Evolutionary conservation across 2,329 filamentous ascomycete species (phyloP), one percentile per base, ranked within the genome.

Genomic region (Penicillium sp.): DNA sequence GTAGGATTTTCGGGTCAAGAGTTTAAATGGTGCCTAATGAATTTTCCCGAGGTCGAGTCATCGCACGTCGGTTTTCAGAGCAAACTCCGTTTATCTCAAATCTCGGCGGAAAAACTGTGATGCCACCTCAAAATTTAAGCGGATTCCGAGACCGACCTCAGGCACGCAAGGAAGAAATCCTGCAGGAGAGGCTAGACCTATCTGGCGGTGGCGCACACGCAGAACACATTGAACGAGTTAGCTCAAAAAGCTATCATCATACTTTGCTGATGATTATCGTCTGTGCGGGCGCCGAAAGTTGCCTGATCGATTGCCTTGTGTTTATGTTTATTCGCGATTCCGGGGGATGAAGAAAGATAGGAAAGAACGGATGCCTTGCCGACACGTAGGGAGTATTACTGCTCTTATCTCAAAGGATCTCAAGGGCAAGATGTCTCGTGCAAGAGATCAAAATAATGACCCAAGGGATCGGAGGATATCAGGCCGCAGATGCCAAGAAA

Each of bases 401-500:
- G 35, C 15, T 13, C 35, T 41, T 41, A 15, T 41, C 35, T 41
- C 35, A 41, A 41, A 15, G 35, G 35, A 15, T 41, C 35, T 41
- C 35, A 41, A 41, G 2, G 35, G 35, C 35, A 41, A 41, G 11
- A 41, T 41, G 35, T 41, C 35, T 41, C 11, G 35, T 41, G 35
- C 35, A 15, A 41, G 35, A 41, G 35, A 41, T 41, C 35, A 9
- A 41, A 41, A 15, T 15, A 41, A 5, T 41, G 11, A 15, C 11
- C 35, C 15, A 17, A 41, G 15, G 35, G 13, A 41, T 41, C 35
- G 35, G 35, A 41, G 35, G 35, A 41, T 41, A 41, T 41, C 13
- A 41, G 35, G 35, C 35, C 13, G 31, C 15, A 44, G 8, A 53
- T 53, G 51, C 51, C 51, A 53, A 53, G 51, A 30, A 53, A 44